Conservation (phyloP, 2,329 filamentous ascomycete species). For the Pseudophaeomoniella oleicola region DNA sequence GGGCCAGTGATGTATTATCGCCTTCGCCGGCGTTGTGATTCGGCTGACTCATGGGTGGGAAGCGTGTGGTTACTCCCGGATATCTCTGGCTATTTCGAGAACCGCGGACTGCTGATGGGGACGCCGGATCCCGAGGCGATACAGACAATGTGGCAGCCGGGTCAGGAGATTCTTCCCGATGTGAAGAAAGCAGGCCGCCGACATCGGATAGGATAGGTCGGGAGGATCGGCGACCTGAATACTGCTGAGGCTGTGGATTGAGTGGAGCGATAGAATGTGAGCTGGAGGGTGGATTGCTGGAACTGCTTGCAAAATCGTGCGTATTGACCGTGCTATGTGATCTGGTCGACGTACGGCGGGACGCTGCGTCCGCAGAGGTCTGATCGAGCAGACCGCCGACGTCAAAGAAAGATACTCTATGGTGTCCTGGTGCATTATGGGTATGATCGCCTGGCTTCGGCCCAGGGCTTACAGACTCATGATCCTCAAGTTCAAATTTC, state of each 20-base stretch:
- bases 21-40: neutral
- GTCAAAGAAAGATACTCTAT: constrained; percentile 68
- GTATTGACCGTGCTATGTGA: neutral
- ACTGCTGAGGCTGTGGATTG: neutral
- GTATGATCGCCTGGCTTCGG: constrained; percentile 1
- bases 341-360: neutral
- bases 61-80: neutral
- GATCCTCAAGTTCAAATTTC: constrained; percentile 8
- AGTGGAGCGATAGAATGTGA: neutral
- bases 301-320: neutral
- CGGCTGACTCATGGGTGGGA: neutral
- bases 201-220: constrained; percentile 11
- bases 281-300: neutral
- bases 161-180: neutral
- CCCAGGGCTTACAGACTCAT: constrained; percentile 3
- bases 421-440: constrained; percentile 7
- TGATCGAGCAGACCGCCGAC: constrained; percentile 58
- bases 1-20: neutral
- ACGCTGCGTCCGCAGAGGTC: neutral
- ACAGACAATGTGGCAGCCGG: neutral
- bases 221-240: neutral
- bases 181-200: constrained; percentile 10
- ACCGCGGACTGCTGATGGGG: neutral
- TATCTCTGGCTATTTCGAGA: neutral
- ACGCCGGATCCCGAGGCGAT: neutral